These are phyloP conservation scores for Geranium rotundifolium DNA, from an alignment of 345 rosid species.

Conservation along the genomic window DNA sequence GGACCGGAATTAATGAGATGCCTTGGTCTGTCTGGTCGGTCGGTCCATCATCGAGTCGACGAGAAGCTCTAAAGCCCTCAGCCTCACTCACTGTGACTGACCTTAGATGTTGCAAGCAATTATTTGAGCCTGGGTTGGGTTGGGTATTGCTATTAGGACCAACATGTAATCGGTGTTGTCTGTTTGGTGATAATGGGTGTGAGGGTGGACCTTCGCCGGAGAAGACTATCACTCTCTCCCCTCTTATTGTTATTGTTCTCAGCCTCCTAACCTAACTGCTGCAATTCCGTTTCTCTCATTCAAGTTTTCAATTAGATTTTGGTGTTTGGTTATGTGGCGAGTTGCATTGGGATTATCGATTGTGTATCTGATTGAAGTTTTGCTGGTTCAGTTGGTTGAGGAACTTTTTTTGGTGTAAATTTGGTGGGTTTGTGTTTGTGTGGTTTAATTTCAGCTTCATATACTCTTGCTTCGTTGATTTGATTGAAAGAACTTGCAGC, in stretches of 20 bases:
- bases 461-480: neutral
- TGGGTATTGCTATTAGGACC: too few species aligned
- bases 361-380: neutral
- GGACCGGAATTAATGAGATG: too few species aligned
- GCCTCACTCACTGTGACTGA: too few species aligned
- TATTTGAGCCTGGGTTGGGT: too few species aligned
- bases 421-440: neutral
- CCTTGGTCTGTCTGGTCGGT: too few species aligned
- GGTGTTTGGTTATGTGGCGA: neutral
- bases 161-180: slow-evolving; percentile 76
- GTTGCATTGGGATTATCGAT: neutral
- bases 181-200: slow-evolving; percentile 60
- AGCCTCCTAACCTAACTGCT: slow-evolving; percentile 15
- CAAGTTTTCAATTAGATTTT: neutral
- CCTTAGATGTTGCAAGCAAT: too few species aligned
- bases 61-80: too few species aligned
- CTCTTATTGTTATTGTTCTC: slow-evolving; percentile 77
- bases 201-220: slow-evolving; percentile 77
- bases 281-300: neutral
- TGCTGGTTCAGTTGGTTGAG: neutral
- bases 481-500: neutral
- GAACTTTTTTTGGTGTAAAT: neutral
- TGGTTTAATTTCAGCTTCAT: too few species aligned
- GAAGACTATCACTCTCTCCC: slow-evolving; percentile 69
- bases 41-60: too few species aligned